Evolutionary conservation across 2,329 filamentous ascomycete genomes (phyloP).

Genomic region (Leptographium lundbergii): DNA sequence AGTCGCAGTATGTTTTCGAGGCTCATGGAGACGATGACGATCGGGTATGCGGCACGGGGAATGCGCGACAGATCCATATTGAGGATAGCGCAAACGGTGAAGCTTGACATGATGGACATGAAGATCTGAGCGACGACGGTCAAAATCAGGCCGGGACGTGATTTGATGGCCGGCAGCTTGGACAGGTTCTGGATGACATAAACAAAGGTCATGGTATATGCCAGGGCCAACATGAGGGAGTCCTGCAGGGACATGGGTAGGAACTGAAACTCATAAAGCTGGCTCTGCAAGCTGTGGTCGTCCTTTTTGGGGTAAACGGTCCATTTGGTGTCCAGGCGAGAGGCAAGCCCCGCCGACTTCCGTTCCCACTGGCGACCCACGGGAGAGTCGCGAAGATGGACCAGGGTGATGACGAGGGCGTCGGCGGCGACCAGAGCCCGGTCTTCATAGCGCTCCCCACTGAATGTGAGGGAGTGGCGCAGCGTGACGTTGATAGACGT

Average conservation of each 20-base stretch:
- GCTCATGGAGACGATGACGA: conserved; percentile 65
- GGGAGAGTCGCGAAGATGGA: conserved; percentile 53
- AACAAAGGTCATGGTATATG: conserved; percentile 48
- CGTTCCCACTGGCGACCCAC: conserved; percentile 54
- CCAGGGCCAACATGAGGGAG: conserved; percentile 47
- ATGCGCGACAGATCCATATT: conserved; percentile 65
- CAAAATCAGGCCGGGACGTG: conserved; percentile 56
- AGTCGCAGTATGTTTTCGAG: conserved; percentile 68
- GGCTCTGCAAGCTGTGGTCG: conserved; percentile 39
- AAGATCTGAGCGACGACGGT: conserved; percentile 59
- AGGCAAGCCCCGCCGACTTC: conserved; percentile 40
- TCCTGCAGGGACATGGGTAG: conserved; percentile 59
- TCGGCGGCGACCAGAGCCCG: conserved; percentile 58
- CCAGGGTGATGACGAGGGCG: conserved; percentile 64
- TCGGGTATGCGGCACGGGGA: conserved; percentile 60
- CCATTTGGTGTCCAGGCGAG: conserved; percentile 41
- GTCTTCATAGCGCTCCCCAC: conserved; percentile 64
- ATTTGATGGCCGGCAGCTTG: conserved; percentile 63
- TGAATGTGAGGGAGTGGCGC: conserved; percentile 68
- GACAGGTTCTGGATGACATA: conserved; percentile 58
- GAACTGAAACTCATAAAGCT: conserved; percentile 68
- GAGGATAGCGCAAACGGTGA: conserved; percentile 65
- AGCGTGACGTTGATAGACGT: conserved; percentile 63
- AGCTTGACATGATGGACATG: conserved; percentile 64
- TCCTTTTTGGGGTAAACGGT: conserved; percentile 47